Conservation (phyloP, 306 rosid genomes). For the Luffa acutangula region DNA sequence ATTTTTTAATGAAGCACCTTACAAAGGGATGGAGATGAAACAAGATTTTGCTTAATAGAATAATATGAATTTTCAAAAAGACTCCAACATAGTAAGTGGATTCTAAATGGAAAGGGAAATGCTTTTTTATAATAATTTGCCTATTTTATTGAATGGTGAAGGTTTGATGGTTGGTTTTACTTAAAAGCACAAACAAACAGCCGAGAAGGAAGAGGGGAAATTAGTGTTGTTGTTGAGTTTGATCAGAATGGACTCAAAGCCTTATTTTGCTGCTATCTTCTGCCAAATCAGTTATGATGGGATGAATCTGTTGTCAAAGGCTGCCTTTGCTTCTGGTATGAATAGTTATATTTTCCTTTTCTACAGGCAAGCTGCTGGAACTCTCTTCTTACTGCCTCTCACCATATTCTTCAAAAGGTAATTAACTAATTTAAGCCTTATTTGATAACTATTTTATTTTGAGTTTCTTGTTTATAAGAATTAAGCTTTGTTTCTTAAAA, state of each 20-base stretch:
- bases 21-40: background rate
- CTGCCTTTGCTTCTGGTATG: slow-evolving; percentile 14
- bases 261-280: background rate
- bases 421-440: background rate
- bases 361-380: slow-evolving; percentile 11
- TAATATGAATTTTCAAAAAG: background rate
- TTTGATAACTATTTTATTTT: no score
- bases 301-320: slow-evolving; percentile 3
- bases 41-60: background rate
- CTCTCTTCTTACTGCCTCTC: background rate
- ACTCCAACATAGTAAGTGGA: background rate
- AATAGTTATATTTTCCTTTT: slow-evolving; percentile 2
- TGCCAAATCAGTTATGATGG: slow-evolving; percentile 1
- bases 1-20: background rate
- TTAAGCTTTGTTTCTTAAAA: no score
- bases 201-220: background rate
- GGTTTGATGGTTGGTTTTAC: background rate
- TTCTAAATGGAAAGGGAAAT: background rate
- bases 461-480: no score
- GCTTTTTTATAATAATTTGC: background rate
- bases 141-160: background rate
- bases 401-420: background rate
- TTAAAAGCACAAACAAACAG: background rate
- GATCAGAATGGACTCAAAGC: slow-evolving; percentile 9
- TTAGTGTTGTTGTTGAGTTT: background rate